Evolutionary conservation across 2,329 filamentous ascomycete species (phyloP).

Genomic region (Colletotrichum gigasporum): DNA sequence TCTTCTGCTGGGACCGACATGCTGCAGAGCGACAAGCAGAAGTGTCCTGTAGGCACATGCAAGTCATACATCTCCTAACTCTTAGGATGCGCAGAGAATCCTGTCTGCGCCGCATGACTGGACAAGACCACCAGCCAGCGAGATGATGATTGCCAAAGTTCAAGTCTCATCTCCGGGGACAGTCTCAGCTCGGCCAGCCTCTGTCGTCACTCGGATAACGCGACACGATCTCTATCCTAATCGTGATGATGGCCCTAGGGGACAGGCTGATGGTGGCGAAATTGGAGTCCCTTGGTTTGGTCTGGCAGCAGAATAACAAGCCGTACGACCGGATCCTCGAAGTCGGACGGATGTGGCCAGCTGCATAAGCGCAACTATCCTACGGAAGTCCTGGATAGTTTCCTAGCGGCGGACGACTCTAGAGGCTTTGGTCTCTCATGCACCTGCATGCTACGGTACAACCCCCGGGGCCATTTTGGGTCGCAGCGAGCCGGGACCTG

Average conservation of each 20-base stretch:
- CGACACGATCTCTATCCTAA: neutral
- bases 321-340: neutral
- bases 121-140: neutral
- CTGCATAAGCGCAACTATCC: conserved; percentile 36
- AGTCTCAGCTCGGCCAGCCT: conserved; percentile 10
- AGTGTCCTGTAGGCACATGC: conserved; percentile 26
- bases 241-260: neutral
- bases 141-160: conserved; percentile 12
- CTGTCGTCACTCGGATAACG: neutral
- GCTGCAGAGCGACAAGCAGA: conserved; percentile 24
- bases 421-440: conserved; percentile 7
- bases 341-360: conserved; percentile 9
- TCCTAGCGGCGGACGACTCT: conserved; percentile 22
- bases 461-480: conserved; percentile 2
- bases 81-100: neutral
- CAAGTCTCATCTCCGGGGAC: conserved; percentile 21
- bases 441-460: conserved; percentile 18
- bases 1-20: conserved; percentile 27
- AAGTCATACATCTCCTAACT: conserved; percentile 21
- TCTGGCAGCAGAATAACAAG: neutral
- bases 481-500: conserved; percentile 19
- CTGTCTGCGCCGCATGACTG: conserved; percentile 9
- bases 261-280: conserved; percentile 3
- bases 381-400: conserved; percentile 13
- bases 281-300: too few relatives aligned